Evolutionary conservation across 192 early-diverging fungal species (phyloP).

Genomic region (Martensiomyces pterosporus): DNA sequence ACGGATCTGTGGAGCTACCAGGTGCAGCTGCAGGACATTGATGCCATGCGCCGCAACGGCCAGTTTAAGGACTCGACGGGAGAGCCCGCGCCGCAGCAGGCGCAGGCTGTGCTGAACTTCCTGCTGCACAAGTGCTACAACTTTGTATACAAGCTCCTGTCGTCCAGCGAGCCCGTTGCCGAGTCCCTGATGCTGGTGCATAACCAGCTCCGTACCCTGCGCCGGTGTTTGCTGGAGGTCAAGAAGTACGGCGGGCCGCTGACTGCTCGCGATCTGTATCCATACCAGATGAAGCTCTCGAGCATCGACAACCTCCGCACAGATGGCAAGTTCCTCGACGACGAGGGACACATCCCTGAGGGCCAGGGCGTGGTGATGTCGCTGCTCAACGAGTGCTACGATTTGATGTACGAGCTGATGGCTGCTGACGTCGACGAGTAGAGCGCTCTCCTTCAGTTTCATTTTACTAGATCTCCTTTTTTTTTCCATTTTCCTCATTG

Average conservation of each 20-base stretch:
- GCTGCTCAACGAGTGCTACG: conserved; percentile 85
- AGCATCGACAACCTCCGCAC: conserved; percentile 75
- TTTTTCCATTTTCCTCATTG: neutral
- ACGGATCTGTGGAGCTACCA: conserved; percentile 76
- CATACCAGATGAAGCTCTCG: conserved; percentile 85
- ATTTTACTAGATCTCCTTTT: neutral
- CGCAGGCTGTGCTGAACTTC: conserved; percentile 74
- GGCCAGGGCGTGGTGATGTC: conserved; percentile 84
- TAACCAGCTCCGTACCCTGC: conserved; percentile 79
- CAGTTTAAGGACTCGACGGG: conserved; percentile 74
- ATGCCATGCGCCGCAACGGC: conserved; percentile 76
- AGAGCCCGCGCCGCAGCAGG: conserved; percentile 54
- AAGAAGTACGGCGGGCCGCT: conserved; percentile 77
- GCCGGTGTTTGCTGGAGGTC: conserved; percentile 71
- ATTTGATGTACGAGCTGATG: conserved; percentile 73
- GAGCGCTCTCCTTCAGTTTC: too few species aligned
- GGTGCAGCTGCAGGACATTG: conserved; percentile 76
- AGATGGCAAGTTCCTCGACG: conserved; percentile 83
- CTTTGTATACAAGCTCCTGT: conserved; percentile 76
- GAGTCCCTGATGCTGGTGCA: conserved; percentile 81
- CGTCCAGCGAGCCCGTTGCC: conserved; percentile 73
- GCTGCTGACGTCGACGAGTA: conserved; percentile 53
- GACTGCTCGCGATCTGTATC: conserved; percentile 70
- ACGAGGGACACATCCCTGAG: conserved; percentile 75
- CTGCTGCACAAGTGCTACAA: conserved; percentile 82